Conservation (phyloP, 2,329 filamentous ascomycete genomes). For the Sporothrix pallida region DNA sequence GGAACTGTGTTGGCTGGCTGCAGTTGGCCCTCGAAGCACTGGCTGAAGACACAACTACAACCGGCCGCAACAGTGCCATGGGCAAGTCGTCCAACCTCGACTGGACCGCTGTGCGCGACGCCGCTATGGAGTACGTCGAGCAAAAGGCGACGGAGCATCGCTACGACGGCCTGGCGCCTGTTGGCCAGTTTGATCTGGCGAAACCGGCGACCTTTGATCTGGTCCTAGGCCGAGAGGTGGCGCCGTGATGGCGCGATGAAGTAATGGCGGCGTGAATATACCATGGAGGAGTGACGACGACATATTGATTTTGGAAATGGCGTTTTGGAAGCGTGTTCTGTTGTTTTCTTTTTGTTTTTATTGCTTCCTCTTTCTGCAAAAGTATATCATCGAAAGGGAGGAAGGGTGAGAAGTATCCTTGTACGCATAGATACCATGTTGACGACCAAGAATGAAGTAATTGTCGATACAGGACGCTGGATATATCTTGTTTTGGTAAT, state of each 20-base stretch:
- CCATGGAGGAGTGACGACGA: not conserved
- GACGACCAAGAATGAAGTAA: not conserved
- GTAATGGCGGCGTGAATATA: not conserved
- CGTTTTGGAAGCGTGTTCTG: conserved; percentile 9
- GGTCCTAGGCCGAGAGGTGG: conserved; percentile 10
- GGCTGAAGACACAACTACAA: not conserved
- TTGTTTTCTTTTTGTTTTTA: not conserved
- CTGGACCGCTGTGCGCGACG: conserved; percentile 16
- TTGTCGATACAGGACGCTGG: not conserved
- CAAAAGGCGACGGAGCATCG: conserved; percentile 27
- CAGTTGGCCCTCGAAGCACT: conserved; percentile 9
- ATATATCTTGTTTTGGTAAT: conserved; percentile 1
- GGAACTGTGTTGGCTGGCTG: conserved; percentile 28
- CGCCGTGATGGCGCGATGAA: not conserved
- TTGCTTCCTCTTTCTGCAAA: not conserved
- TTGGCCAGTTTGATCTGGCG: conserved; percentile 18
- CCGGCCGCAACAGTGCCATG: conserved; percentile 16
- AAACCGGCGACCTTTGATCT: conserved; percentile 26
- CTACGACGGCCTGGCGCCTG: conserved; percentile 25
- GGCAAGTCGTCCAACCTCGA: conserved; percentile 23
- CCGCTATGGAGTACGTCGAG: conserved; percentile 22
- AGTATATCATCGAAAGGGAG: not conserved
- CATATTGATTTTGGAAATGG: not conserved
- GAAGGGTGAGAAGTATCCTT: not conserved
- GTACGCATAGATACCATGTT: not conserved